Conservation (phyloP, 73 alveolate genomes). For the Breviolum minutum region DNA sequence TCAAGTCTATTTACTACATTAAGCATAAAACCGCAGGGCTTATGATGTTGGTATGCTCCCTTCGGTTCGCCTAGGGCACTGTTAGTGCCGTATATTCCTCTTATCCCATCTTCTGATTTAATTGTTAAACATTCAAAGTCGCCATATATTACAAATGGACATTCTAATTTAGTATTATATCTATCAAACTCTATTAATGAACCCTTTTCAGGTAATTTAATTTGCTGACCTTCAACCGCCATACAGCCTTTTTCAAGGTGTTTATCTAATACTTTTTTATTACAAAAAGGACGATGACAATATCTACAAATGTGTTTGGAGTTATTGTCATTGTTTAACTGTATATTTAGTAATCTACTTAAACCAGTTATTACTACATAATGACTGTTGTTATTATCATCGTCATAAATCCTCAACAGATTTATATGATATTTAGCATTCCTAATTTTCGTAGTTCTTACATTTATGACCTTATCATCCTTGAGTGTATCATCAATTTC, state of each 20-base stretch:
- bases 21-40: conserved; percentile 10
- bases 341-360: not conserved
- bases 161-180: not conserved
- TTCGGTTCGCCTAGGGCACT: no score
- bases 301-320: not conserved
- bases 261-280: not conserved
- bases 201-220: not conserved
- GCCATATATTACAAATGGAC: conserved; percentile 19
- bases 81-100: no score
- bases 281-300: not conserved
- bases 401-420: not conserved
- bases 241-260: not conserved
- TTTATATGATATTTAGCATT: not conserved
- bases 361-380: not conserved
- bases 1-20: not conserved
- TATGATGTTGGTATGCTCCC: no score
- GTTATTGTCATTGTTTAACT: not conserved
- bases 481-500: not conserved
- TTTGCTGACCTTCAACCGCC: not conserved
- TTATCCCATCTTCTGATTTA: not conserved
- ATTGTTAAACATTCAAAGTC: conserved; percentile 12
- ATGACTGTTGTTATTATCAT: not conserved
- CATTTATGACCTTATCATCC: not conserved
- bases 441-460: not conserved
- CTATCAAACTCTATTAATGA: not conserved